These are phyloP conservation scores for Sphaerobolus stellatus DNA, from an alignment of 1,284 basidiomycete species.

Conservation along the genomic window DNA sequence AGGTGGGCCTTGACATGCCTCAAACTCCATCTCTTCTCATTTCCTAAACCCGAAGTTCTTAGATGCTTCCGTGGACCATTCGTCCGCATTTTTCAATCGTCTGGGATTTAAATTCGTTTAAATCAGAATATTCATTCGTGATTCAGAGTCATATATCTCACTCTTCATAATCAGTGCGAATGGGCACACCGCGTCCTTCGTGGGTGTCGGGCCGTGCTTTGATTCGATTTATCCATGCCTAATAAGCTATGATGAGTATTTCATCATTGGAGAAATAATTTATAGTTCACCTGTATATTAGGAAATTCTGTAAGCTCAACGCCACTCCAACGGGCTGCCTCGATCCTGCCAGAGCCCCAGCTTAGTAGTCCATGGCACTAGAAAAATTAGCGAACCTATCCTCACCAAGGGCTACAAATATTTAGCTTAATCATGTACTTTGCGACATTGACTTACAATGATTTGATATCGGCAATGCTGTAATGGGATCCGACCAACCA, in stretches of 20 bases:
- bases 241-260: background rate
- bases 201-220: conserved; percentile 4
- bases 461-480: conserved; percentile 10
- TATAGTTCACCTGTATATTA: conserved; percentile 5
- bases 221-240: conserved; percentile 1
- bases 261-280: no score
- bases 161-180: conserved; percentile 1
- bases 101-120: no score
- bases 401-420: background rate
- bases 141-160: background rate
- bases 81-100: no score
- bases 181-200: conserved; percentile 5
- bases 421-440: background rate
- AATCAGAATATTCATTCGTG: no score
- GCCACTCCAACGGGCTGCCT: background rate
- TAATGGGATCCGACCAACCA: conserved; percentile 10
- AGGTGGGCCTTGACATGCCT: no score
- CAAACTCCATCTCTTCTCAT: no score
- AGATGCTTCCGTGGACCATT: no score
- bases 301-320: conserved; percentile 2
- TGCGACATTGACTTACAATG: conserved; percentile 2
- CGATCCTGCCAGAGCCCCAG: background rate
- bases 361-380: background rate
- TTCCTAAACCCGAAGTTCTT: no score
- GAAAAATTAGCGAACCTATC: background rate